A percentile compares a stretch with the other conserved stretches of the same genome.
Conservation (phyloP, 768 basidiomycete genomes). For the Lactifluus volemus region DNA sequence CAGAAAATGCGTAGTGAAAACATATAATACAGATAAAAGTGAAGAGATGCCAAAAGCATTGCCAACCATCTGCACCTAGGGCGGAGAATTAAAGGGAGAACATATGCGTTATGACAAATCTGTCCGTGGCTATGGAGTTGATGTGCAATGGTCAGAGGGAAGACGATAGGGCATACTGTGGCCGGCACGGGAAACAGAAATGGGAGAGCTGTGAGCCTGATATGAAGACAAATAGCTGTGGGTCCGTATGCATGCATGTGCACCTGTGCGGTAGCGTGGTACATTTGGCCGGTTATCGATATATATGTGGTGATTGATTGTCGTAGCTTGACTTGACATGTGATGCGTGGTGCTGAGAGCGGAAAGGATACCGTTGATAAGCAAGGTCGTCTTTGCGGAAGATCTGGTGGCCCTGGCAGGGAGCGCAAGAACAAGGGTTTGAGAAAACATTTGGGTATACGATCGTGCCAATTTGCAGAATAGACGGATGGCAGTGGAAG, state of each 20-base stretch:
- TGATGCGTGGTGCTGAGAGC: neutral
- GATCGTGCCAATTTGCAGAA: neutral
- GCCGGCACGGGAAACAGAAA: neutral
- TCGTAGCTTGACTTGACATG: neutral
- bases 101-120: neutral
- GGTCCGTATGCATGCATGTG: slow-evolving; percentile 5
- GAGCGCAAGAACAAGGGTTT: neutral
- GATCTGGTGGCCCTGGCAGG: neutral
- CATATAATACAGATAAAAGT: neutral
- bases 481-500: neutral
- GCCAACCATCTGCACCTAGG: neutral
- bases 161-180: neutral
- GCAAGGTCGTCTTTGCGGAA: neutral
- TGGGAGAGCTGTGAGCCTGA: neutral
- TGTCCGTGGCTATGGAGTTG: neutral
- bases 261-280: slow-evolving; percentile 7
- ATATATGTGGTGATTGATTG: slow-evolving; percentile 5
- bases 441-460: neutral
- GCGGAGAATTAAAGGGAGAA: neutral
- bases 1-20: neutral
- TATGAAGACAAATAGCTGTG: slow-evolving; percentile 10
- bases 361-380: neutral
- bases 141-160: neutral
- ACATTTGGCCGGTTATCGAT: slow-evolving; percentile 9
- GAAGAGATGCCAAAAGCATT: neutral